A percentile compares a stretch with the other conserved stretches of the same genome.
phyloP scores from a whole-genome alignment of 495 filamentous ascomycete genomes.

The Zalerion maritima region DNA sequence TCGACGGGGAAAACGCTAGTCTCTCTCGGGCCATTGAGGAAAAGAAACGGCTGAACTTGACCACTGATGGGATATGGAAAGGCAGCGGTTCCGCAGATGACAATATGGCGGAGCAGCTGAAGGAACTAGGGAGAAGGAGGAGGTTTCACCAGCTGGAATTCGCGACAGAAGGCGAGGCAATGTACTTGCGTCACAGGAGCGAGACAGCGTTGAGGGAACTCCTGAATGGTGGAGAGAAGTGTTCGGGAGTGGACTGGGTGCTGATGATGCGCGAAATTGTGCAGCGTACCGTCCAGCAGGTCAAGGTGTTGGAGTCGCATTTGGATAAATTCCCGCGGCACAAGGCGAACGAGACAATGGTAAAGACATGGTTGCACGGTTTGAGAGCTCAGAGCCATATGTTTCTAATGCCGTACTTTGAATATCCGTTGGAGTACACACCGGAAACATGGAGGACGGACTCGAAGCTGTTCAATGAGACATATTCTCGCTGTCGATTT shows the following conservation, averaged over 20 bases:
- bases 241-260: conserved; percentile 18
- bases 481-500: conserved; percentile 12
- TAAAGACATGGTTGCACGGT: conserved; percentile 2
- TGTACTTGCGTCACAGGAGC: conserved; percentile 11
- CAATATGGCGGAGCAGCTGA: conserved; percentile 6
- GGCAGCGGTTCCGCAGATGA: conserved; percentile 3
- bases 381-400: conserved; percentile 10
- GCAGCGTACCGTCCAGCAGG: conserved; percentile 6
- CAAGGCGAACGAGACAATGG: background rate
- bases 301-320: conserved; percentile 3
- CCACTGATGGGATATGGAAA: conserved; percentile 12
- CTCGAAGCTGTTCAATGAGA: conserved; percentile 10
- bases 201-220: conserved; percentile 11
- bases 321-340: background rate
- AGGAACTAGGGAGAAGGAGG: conserved; percentile 12
- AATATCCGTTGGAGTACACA: conserved; percentile 6
- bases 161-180: conserved; percentile 13
- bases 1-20: conserved; percentile 9
- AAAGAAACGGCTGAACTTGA: conserved; percentile 14
- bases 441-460: conserved; percentile 2
- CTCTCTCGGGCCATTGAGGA: conserved; percentile 7
- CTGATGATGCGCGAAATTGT: conserved; percentile 12
- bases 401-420: conserved; percentile 10
- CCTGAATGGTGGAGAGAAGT: conserved; percentile 5
- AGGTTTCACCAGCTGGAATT: conserved; percentile 13